A percentile compares a stretch with the other conserved stretches of the same genome.
phyloP scores from a whole-genome alignment of 2,329 filamentous ascomycete species.

The Neopestalotiopsis rosae region DNA sequence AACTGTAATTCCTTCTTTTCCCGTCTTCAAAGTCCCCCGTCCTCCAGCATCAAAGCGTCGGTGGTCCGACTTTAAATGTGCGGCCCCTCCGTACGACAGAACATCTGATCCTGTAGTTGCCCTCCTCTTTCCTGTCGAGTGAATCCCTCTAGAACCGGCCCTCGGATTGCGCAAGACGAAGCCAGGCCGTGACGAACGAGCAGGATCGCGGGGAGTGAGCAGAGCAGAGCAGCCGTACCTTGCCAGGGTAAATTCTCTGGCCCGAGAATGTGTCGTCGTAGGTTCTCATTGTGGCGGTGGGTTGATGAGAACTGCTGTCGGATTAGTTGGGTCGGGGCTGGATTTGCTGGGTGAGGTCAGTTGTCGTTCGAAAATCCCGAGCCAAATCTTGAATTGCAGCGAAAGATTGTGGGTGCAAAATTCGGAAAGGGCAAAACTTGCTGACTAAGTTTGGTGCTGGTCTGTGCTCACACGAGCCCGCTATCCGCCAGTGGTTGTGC shows the following conservation, averaged over 20 bases:
- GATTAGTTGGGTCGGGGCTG: conserved; percentile 41
- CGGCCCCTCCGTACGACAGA: neutral
- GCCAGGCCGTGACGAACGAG: neutral
- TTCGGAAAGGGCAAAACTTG: conserved; percentile 15
- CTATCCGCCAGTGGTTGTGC: neutral
- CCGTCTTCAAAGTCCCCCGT: too few relatives aligned
- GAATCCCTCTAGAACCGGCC: conserved; percentile 10
- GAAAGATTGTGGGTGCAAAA: conserved; percentile 17
- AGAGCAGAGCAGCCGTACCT: conserved; percentile 53
- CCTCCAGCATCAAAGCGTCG: neutral
- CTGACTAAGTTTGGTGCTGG: neutral
- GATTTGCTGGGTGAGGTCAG: neutral
- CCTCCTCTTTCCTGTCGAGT: neutral
- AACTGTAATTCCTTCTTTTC: neutral
- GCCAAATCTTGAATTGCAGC: conserved; percentile 18
- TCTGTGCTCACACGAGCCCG: conserved; percentile 1
- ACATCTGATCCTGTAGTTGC: neutral
- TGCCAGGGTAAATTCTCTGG: conserved; percentile 71
- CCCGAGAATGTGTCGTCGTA: conserved; percentile 72
- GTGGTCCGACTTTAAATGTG: neutral
- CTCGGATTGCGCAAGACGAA: conserved; percentile 8
- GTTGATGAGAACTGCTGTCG: conserved; percentile 40
- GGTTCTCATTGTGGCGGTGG: conserved; percentile 64
- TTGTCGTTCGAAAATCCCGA: conserved; percentile 7
- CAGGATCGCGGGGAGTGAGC: conserved; percentile 19